Base-by-base conservation (phyloP, 2,329 filamentous ascomycete species). In the Coniochaeta sp. region DNA sequence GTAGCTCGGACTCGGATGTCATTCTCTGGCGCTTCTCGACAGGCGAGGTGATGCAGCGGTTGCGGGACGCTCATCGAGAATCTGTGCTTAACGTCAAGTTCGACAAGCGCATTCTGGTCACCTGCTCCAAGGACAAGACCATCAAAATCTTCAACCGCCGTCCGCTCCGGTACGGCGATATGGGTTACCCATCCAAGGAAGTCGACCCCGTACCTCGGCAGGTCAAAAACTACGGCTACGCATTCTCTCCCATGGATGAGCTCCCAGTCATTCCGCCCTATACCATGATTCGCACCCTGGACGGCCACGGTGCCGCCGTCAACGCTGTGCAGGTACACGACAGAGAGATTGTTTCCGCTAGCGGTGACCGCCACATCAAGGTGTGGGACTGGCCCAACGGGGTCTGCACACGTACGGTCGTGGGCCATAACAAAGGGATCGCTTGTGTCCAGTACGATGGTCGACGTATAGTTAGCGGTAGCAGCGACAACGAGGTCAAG, bases 401-500 rank as follows among this genome's bases (percentile, higher is more conserved):
- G 60, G 78, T 82, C 50, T 93, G 90, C 71, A 81, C 83, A 52
- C 86, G 89, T 67, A 96, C 90, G 0, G 86, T 96, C 36, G 81
- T 90, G 42, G 95, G 93, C 1, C 95, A 99, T 69, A 86, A 85
- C 64, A 99, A 99, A 72, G 95, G 95, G 34, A 98, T 99, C 67
- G 95, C 95, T 2, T 99, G 95, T 72, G 93, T 99, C 17, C 93
- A 99, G 73, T 98, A 95, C 70, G 95, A 99, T 71, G 92, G 91
- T 28, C 87, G 91, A 57, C 86, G 95, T 22, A 96, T 99, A 63
- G 91, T 99, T 58, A 97, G 91, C 67, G 95, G 95, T 2, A 97
- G 93, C 73, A 97, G 93, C 67, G 95, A 99, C 72, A 92, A 96
- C 70, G 93, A 95, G 44, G 91, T 99, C 34, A 92, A 95, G 66